phyloP scores from a whole-genome alignment of 495 filamentous ascomycete species.

The Neurospora cerealis region DNA sequence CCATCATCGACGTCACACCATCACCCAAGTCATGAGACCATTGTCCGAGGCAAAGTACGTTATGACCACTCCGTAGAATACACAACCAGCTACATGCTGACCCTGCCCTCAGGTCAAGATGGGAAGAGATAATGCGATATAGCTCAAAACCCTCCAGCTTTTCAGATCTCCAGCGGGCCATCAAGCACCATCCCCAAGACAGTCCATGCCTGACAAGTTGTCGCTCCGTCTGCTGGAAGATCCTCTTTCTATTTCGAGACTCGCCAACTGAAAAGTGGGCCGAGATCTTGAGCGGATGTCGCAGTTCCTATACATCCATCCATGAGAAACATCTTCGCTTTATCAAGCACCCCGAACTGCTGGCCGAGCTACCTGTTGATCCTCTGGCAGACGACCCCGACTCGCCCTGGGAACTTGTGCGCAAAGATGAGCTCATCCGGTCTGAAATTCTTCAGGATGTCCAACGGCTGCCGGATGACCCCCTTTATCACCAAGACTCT shows the following conservation, averaged over 20 bases:
- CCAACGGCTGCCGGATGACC: constrained; percentile 82
- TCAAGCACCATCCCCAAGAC: constrained; percentile 44
- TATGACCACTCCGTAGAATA: neutral
- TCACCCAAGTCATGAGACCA: constrained; percentile 42
- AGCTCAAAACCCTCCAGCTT: constrained; percentile 36
- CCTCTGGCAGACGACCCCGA: constrained; percentile 79
- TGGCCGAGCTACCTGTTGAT: constrained; percentile 59
- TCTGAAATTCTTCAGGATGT: constrained; percentile 95
- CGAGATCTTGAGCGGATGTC: constrained; percentile 52
- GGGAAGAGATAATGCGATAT: constrained; percentile 54
- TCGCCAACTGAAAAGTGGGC: constrained; percentile 61
- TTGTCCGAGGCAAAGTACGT: constrained; percentile 52
- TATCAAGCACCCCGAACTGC: constrained; percentile 71
- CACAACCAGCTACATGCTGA: constrained; percentile 6
- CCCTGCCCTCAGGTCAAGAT: constrained; percentile 36
- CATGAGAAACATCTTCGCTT: constrained; percentile 65
- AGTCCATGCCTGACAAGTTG: constrained; percentile 62
- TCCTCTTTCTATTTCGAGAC: constrained; percentile 70
- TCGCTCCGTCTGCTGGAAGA: constrained; percentile 91
- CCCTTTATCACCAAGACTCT: constrained; percentile 71
- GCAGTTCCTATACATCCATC: constrained; percentile 62
- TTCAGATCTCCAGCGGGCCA: constrained; percentile 53
- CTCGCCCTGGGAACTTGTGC: constrained; percentile 81
- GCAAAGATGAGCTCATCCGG: constrained; percentile 72
- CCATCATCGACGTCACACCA: neutral